Conservation (phyloP, 495 filamentous ascomycete genomes). For the Aspergillus leporis region DNA sequence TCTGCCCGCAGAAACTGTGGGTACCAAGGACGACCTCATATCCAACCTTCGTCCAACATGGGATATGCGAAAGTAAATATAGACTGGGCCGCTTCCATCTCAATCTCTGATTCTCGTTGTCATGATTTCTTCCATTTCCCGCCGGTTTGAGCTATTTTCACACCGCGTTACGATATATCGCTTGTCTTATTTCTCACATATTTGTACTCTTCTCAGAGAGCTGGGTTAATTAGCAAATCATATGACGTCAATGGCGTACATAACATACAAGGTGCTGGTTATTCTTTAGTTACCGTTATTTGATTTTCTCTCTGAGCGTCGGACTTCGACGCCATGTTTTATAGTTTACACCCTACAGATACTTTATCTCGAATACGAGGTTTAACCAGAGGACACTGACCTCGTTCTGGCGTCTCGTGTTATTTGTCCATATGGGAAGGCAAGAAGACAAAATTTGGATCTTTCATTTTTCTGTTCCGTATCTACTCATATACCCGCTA, state of each 20-base stretch:
- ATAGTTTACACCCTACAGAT: constrained; percentile 6
- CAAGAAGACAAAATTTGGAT: too few relatives aligned
- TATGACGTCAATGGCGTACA: constrained; percentile 19
- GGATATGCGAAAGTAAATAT: constrained; percentile 56
- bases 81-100: constrained; percentile 5
- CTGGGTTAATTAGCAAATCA: constrained; percentile 24
- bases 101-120: constrained; percentile 20
- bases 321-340: constrained; percentile 13
- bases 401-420: not conserved
- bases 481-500: too few relatives aligned
- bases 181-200: constrained; percentile 15
- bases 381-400: not conserved
- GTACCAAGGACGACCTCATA: constrained; percentile 71
- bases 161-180: constrained; percentile 35
- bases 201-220: constrained; percentile 25
- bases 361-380: not conserved
- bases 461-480: too few relatives aligned
- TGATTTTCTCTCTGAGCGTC: constrained; percentile 22
- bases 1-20: constrained; percentile 79
- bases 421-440: not conserved
- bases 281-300: constrained; percentile 13
- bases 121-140: constrained; percentile 36
- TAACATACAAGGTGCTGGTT: constrained; percentile 20
- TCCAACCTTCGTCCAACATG: constrained; percentile 74
- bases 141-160: constrained; percentile 30